A percentile compares a stretch with the other conserved stretches of the same genome.
phyloP scores from a whole-genome alignment of 306 rosid genomes.

The Gastrolobium villosum region DNA sequence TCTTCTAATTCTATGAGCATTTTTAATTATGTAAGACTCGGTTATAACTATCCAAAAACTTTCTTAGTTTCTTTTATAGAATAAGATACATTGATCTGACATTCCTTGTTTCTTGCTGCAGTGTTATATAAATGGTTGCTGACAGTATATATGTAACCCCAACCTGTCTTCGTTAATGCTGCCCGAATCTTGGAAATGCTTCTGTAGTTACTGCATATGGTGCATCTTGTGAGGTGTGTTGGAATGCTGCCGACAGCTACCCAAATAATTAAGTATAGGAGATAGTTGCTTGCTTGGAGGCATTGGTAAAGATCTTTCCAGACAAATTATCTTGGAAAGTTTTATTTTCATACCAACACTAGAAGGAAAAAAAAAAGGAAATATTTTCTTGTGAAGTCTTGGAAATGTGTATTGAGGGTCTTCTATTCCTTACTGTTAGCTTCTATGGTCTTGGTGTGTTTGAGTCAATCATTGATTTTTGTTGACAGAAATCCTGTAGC shows the following conservation, averaged over 20 bases:
- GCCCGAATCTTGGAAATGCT: constrained; percentile 32
- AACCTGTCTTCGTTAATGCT: constrained; percentile 23
- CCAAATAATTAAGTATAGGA: constrained; percentile 46
- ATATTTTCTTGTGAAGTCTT: constrained; percentile 33
- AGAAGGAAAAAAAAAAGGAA: constrained; percentile 29
- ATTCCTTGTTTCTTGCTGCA: constrained; percentile 49
- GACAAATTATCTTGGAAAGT: constrained; percentile 40
- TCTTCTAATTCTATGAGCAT: constrained; percentile 12
- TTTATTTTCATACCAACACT: constrained; percentile 44
- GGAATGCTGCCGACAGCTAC: constrained; percentile 40
- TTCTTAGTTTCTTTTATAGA: constrained; percentile 14
- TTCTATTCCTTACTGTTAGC: constrained; percentile 38
- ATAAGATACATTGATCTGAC: constrained; percentile 29
- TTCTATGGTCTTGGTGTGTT: constrained; percentile 34
- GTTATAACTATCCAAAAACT: background rate
- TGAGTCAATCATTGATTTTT: constrained; percentile 45
- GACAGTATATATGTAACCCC: constrained; percentile 37
- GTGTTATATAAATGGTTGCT: constrained; percentile 49
- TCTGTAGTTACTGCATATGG: constrained; percentile 40
- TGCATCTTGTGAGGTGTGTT: constrained; percentile 49
- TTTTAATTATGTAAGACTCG: background rate
- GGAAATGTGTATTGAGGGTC: constrained; percentile 48
- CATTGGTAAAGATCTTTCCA: constrained; percentile 38
- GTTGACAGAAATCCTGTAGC: constrained; percentile 41
- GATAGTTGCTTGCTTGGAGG: constrained; percentile 44